Conservation (phyloP, 345 rosid species). For the Acer campestre region DNA sequence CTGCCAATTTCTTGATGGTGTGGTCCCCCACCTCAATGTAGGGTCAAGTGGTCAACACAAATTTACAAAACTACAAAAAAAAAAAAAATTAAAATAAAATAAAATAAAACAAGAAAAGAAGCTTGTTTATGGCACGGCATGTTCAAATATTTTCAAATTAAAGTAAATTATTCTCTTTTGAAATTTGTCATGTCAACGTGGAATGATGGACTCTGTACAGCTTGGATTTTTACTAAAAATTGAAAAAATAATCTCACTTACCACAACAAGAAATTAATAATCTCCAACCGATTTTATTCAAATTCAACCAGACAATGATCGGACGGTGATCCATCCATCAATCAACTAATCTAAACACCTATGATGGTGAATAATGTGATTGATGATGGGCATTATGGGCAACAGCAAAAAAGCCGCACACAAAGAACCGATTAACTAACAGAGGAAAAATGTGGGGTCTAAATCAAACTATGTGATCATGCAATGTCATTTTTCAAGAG, state of each 20-base stretch:
- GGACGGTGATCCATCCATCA: not conserved
- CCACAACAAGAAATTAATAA: not conserved
- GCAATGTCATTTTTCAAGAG: not conserved
- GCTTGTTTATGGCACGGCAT: not conserved
- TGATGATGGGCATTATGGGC: not conserved
- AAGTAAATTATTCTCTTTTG: constrained; percentile 14
- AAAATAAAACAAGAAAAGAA: too few species aligned
- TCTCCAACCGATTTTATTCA: too few species aligned
- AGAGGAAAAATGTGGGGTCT: too few species aligned
- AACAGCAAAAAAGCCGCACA: too few species aligned
- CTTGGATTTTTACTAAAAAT: not conserved
- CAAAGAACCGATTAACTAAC: too few species aligned
- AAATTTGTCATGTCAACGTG: not conserved
- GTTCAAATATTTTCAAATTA: constrained; percentile 30
- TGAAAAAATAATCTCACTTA: not conserved
- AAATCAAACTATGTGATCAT: constrained; percentile 19
- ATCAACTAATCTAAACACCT: not conserved
- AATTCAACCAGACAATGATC: not conserved
- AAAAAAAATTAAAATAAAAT: too few species aligned
- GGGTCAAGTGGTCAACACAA: not conserved
- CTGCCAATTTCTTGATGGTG: not conserved
- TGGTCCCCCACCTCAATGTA: not conserved
- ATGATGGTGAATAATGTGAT: not conserved
- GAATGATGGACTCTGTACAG: constrained; percentile 8
- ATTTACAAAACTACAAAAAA: not conserved